Evolutionary conservation across 208 protist species (phyloP).

Genomic region (Crithidia sp.): DNA sequence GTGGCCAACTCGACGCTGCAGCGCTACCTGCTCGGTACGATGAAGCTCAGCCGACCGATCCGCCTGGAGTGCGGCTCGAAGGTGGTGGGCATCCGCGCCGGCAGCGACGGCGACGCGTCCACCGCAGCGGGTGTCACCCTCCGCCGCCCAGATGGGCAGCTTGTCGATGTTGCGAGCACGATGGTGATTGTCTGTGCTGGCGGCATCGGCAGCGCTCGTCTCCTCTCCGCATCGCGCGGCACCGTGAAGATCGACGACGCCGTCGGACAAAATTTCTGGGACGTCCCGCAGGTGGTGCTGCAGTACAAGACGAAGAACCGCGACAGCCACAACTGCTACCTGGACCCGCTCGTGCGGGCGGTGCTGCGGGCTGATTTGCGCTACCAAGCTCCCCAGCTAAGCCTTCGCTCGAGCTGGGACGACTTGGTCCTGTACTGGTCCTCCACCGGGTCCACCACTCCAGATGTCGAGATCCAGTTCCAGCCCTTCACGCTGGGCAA

Average conservation of each 20-base stretch:
- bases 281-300: conserved; percentile 78
- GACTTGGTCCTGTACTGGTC: conserved; percentile 79
- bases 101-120: conserved; percentile 20
- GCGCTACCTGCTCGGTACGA: conserved; percentile 73
- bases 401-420: conserved; percentile 76
- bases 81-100: conserved; percentile 51
- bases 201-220: conserved; percentile 57
- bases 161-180: conserved; percentile 50
- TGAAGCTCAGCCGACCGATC: conserved; percentile 67
- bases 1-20: conserved; percentile 74
- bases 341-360: conserved; percentile 61
- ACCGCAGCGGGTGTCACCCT: conserved; percentile 60
- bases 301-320: conserved; percentile 71
- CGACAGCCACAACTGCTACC: conserved; percentile 77
- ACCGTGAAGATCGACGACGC: conserved; percentile 39
- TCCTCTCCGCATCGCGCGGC: conserved; percentile 60
- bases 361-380: conserved; percentile 46
- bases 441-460: conserved; percentile 43
- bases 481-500: conserved; percentile 87
- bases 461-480: conserved; percentile 76
- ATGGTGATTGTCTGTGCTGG: conserved; percentile 70
- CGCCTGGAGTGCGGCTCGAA: conserved; percentile 60
- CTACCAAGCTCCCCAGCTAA: conserved; percentile 41
- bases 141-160: conserved; percentile 43
- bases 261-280: conserved; percentile 77